Conservation (phyloP, 108 stramenopile genomes). For the Seminavis robusta region DNA sequence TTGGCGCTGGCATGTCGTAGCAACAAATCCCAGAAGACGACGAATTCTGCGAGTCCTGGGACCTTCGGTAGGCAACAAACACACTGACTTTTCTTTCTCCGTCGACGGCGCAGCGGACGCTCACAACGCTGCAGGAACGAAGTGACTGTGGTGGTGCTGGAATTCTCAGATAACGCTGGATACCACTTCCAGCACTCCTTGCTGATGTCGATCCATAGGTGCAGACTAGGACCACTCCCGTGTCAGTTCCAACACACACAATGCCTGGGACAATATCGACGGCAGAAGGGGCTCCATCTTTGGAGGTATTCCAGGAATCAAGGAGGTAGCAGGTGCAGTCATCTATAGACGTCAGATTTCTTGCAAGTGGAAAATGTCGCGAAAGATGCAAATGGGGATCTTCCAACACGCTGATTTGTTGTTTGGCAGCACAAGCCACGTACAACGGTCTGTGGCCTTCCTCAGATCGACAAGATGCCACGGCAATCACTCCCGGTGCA, state of each 20-base stretch:
- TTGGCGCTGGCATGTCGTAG: conserved; percentile 67
- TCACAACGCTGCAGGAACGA: conserved; percentile 8
- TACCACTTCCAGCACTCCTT: conserved; percentile 6
- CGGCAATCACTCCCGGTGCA: conserved; percentile 24
- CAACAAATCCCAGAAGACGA: conserved; percentile 65
- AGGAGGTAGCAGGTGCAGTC: conserved; percentile 22
- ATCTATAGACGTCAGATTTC: conserved; percentile 6
- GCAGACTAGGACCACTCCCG: conserved; percentile 59
- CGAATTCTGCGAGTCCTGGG: not conserved
- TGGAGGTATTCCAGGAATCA: conserved; percentile 37
- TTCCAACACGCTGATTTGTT: conserved; percentile 32
- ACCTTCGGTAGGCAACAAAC: conserved; percentile 33
- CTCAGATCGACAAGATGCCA: conserved; percentile 24
- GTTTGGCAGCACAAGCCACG: conserved; percentile 39
- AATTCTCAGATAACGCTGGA: conserved; percentile 54
- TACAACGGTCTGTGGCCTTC: conserved; percentile 27
- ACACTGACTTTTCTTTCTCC: conserved; percentile 23
- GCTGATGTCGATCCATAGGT: conserved; percentile 40
- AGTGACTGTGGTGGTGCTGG: conserved; percentile 56
- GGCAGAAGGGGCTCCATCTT: conserved; percentile 46
- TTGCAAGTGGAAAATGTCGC: conserved; percentile 10
- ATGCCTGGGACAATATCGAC: conserved; percentile 68
- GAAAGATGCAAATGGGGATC: conserved; percentile 59
- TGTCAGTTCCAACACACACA: conserved; percentile 77
- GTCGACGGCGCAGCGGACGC: conserved; percentile 23